Base-by-base conservation (phyloP, 352 stramenopile genomes). In the Albugo laibachii region DNA sequence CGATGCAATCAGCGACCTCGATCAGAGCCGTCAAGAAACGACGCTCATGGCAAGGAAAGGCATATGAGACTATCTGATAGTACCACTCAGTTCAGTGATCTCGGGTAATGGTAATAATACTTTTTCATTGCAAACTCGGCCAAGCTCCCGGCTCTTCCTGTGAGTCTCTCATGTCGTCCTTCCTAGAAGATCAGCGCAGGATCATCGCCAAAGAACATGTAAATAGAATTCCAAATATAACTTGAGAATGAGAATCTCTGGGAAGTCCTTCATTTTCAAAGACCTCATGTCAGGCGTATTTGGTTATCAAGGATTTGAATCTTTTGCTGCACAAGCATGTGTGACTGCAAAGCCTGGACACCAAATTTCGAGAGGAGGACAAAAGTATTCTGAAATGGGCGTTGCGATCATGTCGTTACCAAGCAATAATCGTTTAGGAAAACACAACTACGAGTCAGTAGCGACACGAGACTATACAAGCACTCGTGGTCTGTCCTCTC, bases 261-360 rank as follows among this genome's bases (percentile, higher is more conserved):
- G 24, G 8, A 31, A 31, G 3, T 31, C 24, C 24, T 31, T 31
- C 24, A 31, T 31, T 31, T 3, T 31, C 8, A 3, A 31, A 31
- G 3, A 31, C 24, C 24, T 31, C 8, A 31, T 31, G 38, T 24
- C 38, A 8, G 3, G 38, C 38, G 16, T 43, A 8, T 24, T 3
- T 43, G 77, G 74, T 3, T 85, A 87, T 52, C 75, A 91, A 55
- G 78, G 75, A 24, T 91, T 84, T 62, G 59, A 67, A 52, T 83
- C 66, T 11, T 83, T 83, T 46, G 58, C 61, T 36, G 58, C 59
- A 45, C 73, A 85, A 52, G 57, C 71, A 11, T 86, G 75, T 40
- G 50, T 74, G 21, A 82, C 71, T 41, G 64, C 88, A 46, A 88
- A 88, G 48, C 68, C 78, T 1, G 78, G 75, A 20, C 69, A 88